These are phyloP conservation scores for Saccharomycopsis malanga DNA, from an alignment of 805 yeast genomes.

Conservation along the genomic window DNA sequence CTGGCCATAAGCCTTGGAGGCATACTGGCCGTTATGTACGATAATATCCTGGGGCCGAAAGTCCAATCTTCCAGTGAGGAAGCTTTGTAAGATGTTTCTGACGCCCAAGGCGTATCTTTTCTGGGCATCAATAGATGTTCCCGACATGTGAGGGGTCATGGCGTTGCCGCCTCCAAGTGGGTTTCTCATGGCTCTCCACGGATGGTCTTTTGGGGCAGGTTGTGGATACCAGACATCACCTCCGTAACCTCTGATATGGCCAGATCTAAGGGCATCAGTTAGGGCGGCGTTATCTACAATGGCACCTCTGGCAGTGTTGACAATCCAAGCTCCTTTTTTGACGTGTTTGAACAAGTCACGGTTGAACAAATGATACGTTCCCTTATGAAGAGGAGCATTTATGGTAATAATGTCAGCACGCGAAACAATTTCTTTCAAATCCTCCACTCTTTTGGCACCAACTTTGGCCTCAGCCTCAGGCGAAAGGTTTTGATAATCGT, in stretches of 20 bases:
- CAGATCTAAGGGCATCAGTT: conserved; percentile 63
- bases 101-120: conserved; percentile 65
- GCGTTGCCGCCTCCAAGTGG: conserved; percentile 71
- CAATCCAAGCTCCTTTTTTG: conserved; percentile 67
- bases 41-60: conserved; percentile 74
- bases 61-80: conserved; percentile 53
- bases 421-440: conserved; percentile 56
- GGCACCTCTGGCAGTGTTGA: conserved; percentile 80
- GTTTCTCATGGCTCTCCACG: conserved; percentile 68
- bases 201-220: conserved; percentile 72
- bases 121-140: conserved; percentile 78
- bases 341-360: conserved; percentile 57
- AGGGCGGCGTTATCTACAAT: conserved; percentile 67
- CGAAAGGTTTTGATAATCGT: conserved; percentile 66
- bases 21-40: conserved; percentile 63
- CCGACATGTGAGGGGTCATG: conserved; percentile 78
- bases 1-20: conserved; percentile 64
- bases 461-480: conserved; percentile 50
- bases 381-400: conserved; percentile 71
- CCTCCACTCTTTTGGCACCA: conserved; percentile 52
- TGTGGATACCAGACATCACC: conserved; percentile 87
- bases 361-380: conserved; percentile 60
- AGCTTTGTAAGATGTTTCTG: conserved; percentile 54
- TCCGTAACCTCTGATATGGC: conserved; percentile 71
- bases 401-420: conserved; percentile 69